Evolutionary conservation across 306 rosid species (phyloP).

Genomic region (Casuarina glauca): DNA sequence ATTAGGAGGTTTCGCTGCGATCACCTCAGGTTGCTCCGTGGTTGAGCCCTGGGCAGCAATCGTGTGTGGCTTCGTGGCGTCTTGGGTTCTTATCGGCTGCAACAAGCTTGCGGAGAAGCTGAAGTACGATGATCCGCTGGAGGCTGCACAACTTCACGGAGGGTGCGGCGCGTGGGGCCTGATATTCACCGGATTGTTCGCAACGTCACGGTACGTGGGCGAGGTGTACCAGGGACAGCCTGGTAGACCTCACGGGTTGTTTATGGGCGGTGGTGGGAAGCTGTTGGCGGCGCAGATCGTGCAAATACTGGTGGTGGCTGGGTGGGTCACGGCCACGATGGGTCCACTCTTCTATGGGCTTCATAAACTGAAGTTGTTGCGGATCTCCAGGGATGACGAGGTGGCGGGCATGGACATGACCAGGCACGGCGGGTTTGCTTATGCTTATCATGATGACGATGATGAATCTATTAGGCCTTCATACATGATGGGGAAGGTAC

Average conservation of each 20-base stretch:
- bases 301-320: conserved; percentile 49
- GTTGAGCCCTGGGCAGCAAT: conserved; percentile 85
- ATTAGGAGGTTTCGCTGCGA: conserved; percentile 72
- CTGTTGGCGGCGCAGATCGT: conserved; percentile 63
- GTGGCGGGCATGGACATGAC: conserved; percentile 75
- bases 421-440: conserved; percentile 46
- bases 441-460: too few relatives aligned
- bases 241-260: conserved; percentile 53
- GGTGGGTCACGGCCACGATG: conserved; percentile 80
- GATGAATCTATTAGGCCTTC: too few relatives aligned
- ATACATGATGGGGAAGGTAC: too few relatives aligned
- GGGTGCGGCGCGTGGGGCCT: conserved; percentile 90
- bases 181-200: conserved; percentile 68
- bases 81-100: conserved; percentile 67
- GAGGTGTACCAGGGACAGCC: conserved; percentile 39
- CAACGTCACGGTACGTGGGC: conserved; percentile 43
- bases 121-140: conserved; percentile 68
- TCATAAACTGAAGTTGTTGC: conserved; percentile 47
- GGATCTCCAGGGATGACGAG: conserved; percentile 63
- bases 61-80: conserved; percentile 64
- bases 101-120: conserved; percentile 49
- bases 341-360: conserved; percentile 61
- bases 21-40: conserved; percentile 72
- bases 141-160: conserved; percentile 82
- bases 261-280: conserved; percentile 74